Base-by-base conservation (phyloP, 352 stramenopile species). In the Elongisporangium anandrum region DNA sequence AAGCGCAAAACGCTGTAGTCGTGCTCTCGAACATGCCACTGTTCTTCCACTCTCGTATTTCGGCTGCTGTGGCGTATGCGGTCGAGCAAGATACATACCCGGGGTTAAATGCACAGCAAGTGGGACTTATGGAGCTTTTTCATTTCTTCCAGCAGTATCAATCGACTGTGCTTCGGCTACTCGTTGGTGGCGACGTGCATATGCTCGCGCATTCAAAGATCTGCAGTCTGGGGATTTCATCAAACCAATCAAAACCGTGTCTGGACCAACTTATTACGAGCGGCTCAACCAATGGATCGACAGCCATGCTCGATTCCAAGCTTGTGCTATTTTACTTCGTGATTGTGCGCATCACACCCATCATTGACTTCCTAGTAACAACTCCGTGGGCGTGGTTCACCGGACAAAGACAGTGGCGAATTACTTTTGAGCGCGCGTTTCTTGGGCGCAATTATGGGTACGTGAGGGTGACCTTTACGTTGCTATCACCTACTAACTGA, bases 1-100 rank as follows among this genome's bases (percentile, higher is more conserved):
- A 70, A 7, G 17, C 61, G 16, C n/a, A 65, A 7, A 74, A 52
- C 12, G 53, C 57, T 16, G 60, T 64, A 1, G 74, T 90, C 15
- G 70, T 90, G 53, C 64, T 90, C 24, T 52, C 79, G 1, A 69
- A 60, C 20, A 68, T 92, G 50, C 82, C 82, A 19, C 66, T 92
- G 1, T 90, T 90, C 55, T 92, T 90, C 50, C 82, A 92, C 62
- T 86, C 77, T 26, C 48, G 56, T 8, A 41, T 86, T 2, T 75
- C 79, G 3, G 76, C 75, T 5, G 63, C 57, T 15, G 77, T 92
- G 29, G 72, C 70, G 54, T 70, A 87, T 55, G 15, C 63, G 2
- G 68, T 88, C 17, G 82, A 92, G 52, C 68, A 81, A 8, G 82
- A 92, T 56, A 75, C 72, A 47, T 92, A 92, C 26, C 82, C 82